Percentiles rank a stretch among this genome's conserved stretches.
Conservation (phyloP, 1,284 basidiomycete species). For the Schizophyllum commune region DNA sequence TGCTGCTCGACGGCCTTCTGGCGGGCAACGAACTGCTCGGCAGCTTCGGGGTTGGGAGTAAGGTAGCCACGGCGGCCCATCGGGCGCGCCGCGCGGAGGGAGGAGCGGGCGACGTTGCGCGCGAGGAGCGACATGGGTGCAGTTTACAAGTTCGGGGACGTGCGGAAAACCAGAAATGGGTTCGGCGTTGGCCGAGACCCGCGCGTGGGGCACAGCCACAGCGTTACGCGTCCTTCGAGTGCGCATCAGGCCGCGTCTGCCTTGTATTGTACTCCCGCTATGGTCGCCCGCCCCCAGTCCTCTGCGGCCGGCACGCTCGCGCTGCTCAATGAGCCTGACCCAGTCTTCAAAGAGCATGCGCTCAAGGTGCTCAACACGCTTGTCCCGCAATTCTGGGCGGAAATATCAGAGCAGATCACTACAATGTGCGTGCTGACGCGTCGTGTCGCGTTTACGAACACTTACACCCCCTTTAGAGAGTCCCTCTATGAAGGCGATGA, state of each 20-base stretch:
- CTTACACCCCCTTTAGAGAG: constrained; percentile 48
- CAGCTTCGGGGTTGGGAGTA: constrained; percentile 28
- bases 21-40: constrained; percentile 42
- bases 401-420: constrained; percentile 91
- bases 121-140: constrained; percentile 48
- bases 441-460: not conserved
- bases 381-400: constrained; percentile 93
- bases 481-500: constrained; percentile 79
- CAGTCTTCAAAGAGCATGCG: constrained; percentile 84
- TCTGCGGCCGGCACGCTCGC: constrained; percentile 87
- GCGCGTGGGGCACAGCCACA: constrained; percentile 14
- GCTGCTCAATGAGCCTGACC: constrained; percentile 81
- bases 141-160: constrained; percentile 11
- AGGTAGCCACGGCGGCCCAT: constrained; percentile 18
- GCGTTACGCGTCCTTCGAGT: constrained; percentile 22
- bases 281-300: constrained; percentile 64
- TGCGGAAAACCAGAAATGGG: constrained; percentile 10
- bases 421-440: constrained; percentile 56
- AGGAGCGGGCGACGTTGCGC: constrained; percentile 36
- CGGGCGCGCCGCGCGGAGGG: constrained; percentile 24
- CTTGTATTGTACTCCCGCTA: constrained; percentile 27
- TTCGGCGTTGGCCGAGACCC: constrained; percentile 6
- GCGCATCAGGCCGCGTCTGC: constrained; percentile 6
- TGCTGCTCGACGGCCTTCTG: constrained; percentile 58
- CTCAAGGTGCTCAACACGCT: constrained; percentile 75